Conservation (phyloP, 1,139 yeast genomes). For the Geotrichum aggregatum region DNA sequence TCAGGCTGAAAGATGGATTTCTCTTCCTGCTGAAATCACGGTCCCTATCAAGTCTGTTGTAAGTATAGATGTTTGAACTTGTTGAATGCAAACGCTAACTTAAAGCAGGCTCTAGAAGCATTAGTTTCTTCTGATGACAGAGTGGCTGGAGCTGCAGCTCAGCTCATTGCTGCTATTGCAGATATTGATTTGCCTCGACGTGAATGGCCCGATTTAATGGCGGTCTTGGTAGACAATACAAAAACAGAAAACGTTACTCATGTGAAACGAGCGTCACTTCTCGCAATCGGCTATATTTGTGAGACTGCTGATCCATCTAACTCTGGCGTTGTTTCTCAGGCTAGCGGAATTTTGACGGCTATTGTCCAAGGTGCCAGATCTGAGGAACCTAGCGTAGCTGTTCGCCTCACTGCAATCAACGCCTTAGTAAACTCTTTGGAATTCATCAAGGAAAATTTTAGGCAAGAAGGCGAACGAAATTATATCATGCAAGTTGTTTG, state of each 20-base stretch:
- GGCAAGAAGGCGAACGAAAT: conserved; percentile 89
- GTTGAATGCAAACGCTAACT: conserved; percentile 13
- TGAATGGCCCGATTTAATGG: conserved; percentile 86
- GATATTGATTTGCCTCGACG: conserved; percentile 84
- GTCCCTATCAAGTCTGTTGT: conserved; percentile 51
- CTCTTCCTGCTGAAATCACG: conserved; percentile 53
- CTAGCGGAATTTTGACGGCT: conserved; percentile 89
- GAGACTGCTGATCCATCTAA: conserved; percentile 88
- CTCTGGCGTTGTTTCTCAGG: conserved; percentile 73
- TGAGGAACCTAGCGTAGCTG: conserved; percentile 67
- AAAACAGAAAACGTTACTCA: conserved; percentile 69
- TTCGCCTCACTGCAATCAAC: conserved; percentile 83
- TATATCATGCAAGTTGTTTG: conserved; percentile 98
- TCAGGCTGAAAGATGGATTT: conserved; percentile 52
- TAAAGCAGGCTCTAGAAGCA: conserved; percentile 49
- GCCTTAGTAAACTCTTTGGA: conserved; percentile 89
- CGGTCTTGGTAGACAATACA: conserved; percentile 79
- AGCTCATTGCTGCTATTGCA: conserved; percentile 92
- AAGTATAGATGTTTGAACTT: not conserved
- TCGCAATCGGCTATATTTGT: conserved; percentile 92
- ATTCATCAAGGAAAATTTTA: conserved; percentile 83
- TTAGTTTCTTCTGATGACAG: conserved; percentile 65
- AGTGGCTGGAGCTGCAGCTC: conserved; percentile 88
- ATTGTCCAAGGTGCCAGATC: conserved; percentile 94
- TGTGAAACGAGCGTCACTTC: conserved; percentile 79